A percentile compares a stretch with the other conserved stretches of the same genome.
Evolutionary conservation across 2,329 filamentous ascomycete species (phyloP).

Genomic region (Trichoderma breve): DNA sequence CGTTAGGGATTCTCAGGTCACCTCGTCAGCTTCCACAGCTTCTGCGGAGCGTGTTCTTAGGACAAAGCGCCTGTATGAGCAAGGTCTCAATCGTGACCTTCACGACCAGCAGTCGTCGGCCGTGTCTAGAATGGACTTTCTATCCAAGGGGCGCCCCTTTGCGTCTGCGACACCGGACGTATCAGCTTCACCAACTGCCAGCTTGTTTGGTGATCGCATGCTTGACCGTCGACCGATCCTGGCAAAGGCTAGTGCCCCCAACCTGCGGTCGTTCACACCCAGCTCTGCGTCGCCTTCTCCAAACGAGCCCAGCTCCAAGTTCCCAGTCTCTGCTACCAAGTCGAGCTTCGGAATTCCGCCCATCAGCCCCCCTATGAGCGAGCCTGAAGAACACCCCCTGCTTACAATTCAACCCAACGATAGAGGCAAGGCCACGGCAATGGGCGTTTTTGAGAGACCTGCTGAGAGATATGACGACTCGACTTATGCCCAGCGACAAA

Average conservation of each 20-base stretch:
- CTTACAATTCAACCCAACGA: conserved; percentile 73
- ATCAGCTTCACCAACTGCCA: conserved; percentile 47
- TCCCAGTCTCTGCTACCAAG: conserved; percentile 34
- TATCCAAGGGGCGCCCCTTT: conserved; percentile 61
- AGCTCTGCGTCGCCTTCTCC: conserved; percentile 25
- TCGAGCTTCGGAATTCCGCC: conserved; percentile 37
- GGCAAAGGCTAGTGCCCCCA: conserved; percentile 64
- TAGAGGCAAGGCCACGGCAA: conserved; percentile 75
- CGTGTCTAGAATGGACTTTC: conserved; percentile 74
- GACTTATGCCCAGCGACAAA: conserved; percentile 77
- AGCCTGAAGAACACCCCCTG: conserved; percentile 63
- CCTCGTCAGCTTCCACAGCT: conserved; percentile 38
- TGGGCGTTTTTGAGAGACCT: conserved; percentile 65
- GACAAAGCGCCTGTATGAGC: conserved; percentile 76
- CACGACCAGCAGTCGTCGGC: conserved; percentile 78
- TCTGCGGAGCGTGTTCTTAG: conserved; percentile 65
- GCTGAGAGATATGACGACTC: conserved; percentile 76
- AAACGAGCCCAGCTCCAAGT: conserved; percentile 39
- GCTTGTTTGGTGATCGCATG: conserved; percentile 46
- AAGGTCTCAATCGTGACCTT: conserved; percentile 73
- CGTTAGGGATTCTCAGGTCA: conserved; percentile 49
- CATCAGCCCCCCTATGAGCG: conserved; percentile 61
- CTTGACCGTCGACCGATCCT: conserved; percentile 46
- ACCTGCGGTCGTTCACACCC: conserved; percentile 59
- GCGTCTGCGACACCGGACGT: conserved; percentile 52